These are phyloP conservation scores for Leishmania tropica DNA, from an alignment of 208 protist genomes.

Conservation along the genomic window DNA sequence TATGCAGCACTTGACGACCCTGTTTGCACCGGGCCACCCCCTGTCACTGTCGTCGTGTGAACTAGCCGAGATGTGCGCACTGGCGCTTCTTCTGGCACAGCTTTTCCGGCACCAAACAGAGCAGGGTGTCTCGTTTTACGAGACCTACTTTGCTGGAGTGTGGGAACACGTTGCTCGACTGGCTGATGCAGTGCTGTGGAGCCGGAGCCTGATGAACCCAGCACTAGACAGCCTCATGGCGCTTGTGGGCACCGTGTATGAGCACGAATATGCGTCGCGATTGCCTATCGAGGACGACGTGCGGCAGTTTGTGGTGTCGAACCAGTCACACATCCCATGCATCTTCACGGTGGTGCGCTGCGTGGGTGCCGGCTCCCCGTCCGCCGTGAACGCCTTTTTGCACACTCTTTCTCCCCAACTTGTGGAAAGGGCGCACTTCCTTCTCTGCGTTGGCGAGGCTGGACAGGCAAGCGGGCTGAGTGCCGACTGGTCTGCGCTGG, in stretches of 20 bases:
- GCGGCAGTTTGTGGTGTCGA: slow-evolving; percentile 13
- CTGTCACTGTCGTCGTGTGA: slow-evolving; percentile 33
- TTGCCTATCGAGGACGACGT: slow-evolving; percentile 23
- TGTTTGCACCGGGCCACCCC: slow-evolving; percentile 20
- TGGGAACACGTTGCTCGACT: slow-evolving; percentile 29
- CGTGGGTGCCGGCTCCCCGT: slow-evolving; percentile 8
- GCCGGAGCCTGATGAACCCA: slow-evolving; percentile 20
- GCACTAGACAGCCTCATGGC: slow-evolving; percentile 17
- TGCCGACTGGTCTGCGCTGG: slow-evolving; percentile 23
- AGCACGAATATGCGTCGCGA: slow-evolving; percentile 14
- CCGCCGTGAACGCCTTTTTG: slow-evolving; percentile 21
- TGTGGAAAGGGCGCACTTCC: slow-evolving; percentile 6
- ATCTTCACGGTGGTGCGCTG: slow-evolving; percentile 23
- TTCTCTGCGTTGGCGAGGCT: slow-evolving; percentile 44
- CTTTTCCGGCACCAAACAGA: slow-evolving; percentile 7
- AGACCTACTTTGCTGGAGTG: slow-evolving; percentile 4
- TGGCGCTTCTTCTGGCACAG: slow-evolving; percentile 19
- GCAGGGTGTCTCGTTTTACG: slow-evolving; percentile 9
- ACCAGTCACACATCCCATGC: slow-evolving; percentile 28
- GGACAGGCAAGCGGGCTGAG: slow-evolving; percentile 29
- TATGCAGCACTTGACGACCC: slow-evolving; percentile 13
- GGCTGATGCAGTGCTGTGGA: slow-evolving; percentile 25
- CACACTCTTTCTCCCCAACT: slow-evolving; percentile 8
- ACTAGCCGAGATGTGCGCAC: slow-evolving; percentile 18
- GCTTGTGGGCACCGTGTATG: slow-evolving; percentile 25